A percentile compares a stretch with the other conserved stretches of the same genome.
Conservation (phyloP, 495 filamentous ascomycete genomes). For the Aspergillus leporis region DNA sequence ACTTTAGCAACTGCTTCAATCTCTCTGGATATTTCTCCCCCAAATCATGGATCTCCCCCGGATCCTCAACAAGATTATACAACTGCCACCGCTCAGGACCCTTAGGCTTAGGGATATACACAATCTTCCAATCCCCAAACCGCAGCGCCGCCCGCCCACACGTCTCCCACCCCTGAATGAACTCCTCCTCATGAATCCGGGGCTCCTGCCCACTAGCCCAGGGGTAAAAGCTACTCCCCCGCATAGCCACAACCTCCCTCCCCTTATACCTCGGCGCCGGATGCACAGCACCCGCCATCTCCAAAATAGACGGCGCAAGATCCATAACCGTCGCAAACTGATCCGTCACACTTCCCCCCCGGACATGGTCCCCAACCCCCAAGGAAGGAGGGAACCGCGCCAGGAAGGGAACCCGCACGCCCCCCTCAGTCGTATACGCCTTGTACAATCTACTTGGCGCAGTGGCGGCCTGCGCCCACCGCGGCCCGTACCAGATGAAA, state of each 20-base stretch:
- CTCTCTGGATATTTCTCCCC: conserved; percentile 60
- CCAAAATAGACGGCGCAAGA: conserved; percentile 58
- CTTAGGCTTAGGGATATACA: conserved; percentile 51
- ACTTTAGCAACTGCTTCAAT: conserved; percentile 46
- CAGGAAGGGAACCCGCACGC: conserved; percentile 59
- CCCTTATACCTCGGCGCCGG: conserved; percentile 58
- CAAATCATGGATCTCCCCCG: conserved; percentile 57
- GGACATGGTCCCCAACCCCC: conserved; percentile 22
- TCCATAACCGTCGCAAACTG: conserved; percentile 67
- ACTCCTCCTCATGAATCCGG: conserved; percentile 49
- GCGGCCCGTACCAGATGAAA: conserved; percentile 67
- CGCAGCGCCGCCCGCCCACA: conserved; percentile 47
- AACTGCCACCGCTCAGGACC: conserved; percentile 51
- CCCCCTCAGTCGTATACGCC: conserved; percentile 62
- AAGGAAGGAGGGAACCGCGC: conserved; percentile 47
- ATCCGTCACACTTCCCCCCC: conserved; percentile 47
- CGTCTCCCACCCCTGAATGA: conserved; percentile 50
- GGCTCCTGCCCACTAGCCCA: conserved; percentile 35
- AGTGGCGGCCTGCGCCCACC: conserved; percentile 65
- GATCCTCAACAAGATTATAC: conserved; percentile 44
- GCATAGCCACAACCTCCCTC: conserved; percentile 58
- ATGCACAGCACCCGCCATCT: conserved; percentile 61
- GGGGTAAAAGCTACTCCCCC: conserved; percentile 51
- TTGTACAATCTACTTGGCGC: conserved; percentile 63
- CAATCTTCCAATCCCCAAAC: conserved; percentile 50